These are phyloP conservation scores for Acacia acuminata DNA, from an alignment of 306 rosid genomes.

Conservation along the genomic window DNA sequence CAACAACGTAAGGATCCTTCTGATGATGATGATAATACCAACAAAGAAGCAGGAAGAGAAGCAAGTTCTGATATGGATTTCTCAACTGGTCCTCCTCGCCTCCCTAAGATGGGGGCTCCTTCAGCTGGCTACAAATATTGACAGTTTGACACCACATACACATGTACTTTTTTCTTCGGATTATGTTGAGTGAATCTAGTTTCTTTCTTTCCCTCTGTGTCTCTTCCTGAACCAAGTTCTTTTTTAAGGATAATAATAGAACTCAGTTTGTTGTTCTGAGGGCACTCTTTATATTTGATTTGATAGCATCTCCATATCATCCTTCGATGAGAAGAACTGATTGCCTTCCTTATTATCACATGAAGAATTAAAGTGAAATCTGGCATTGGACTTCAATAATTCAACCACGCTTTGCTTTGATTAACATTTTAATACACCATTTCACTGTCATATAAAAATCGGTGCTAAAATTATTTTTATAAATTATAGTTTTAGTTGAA, in stretches of 20 bases:
- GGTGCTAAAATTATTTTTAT: neutral
- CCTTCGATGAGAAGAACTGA: neutral
- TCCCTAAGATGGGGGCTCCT: constrained; percentile 37
- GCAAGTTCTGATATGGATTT: constrained; percentile 14
- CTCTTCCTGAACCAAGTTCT: neutral
- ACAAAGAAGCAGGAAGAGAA: constrained; percentile 4
- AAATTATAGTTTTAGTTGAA: neutral
- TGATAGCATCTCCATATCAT: neutral
- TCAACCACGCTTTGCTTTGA: neutral
- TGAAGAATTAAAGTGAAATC: neutral
- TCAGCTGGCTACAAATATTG: constrained; percentile 30
- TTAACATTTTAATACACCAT: neutral
- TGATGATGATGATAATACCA: neutral
- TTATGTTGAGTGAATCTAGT: neutral
- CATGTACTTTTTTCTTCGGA: neutral
- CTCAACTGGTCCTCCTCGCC: constrained; percentile 42
- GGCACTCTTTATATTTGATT: neutral
- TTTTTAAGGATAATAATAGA: neutral
- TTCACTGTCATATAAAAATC: neutral
- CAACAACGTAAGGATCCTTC: constrained; percentile 12
- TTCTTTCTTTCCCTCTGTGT: neutral
- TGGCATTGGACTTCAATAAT: neutral
- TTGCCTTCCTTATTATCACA: neutral
- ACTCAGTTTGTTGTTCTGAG: neutral
- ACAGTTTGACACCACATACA: neutral